These are phyloP conservation scores for Saccharomyces eubayanus DNA, from an alignment of 805 yeast species.

Conservation along the genomic window DNA sequence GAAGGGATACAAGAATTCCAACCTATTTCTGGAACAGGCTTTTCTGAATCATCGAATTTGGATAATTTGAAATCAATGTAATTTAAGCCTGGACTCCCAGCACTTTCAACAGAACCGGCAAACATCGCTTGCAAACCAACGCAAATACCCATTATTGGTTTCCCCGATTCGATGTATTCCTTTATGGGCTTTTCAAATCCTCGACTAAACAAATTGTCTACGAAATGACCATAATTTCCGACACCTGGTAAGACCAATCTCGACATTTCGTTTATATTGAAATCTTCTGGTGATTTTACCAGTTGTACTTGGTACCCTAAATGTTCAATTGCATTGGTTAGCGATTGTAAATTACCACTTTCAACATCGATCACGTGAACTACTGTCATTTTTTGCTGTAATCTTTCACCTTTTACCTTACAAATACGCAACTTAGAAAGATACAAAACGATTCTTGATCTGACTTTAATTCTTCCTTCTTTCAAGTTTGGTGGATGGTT, in stretches of 20 bases:
- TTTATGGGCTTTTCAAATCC: slow-evolving; percentile 59
- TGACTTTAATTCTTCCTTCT: background rate
- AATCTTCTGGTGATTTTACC: slow-evolving; percentile 52
- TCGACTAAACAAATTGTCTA: slow-evolving; percentile 53
- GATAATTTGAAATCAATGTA: slow-evolving; percentile 44
- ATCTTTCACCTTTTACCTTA: background rate
- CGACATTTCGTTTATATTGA: slow-evolving; percentile 38
- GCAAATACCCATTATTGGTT: slow-evolving; percentile 92
- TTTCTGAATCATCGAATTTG: slow-evolving; percentile 53
- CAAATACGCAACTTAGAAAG: background rate
- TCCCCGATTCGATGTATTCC: slow-evolving; percentile 64
- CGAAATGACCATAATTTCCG: slow-evolving; percentile 94
- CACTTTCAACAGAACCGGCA: slow-evolving; percentile 64
- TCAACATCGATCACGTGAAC: slow-evolving; percentile 80
- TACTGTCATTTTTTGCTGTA: slow-evolving; percentile 8
- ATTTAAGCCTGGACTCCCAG: slow-evolving; percentile 53
- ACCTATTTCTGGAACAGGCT: slow-evolving; percentile 94
- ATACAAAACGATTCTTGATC: background rate
- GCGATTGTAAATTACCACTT: slow-evolving; percentile 87
- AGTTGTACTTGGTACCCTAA: slow-evolving; percentile 64
- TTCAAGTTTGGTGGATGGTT: background rate
- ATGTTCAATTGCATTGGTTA: slow-evolving; percentile 74
- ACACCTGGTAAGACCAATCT: slow-evolving; percentile 87
- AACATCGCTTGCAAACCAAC: slow-evolving; percentile 91
- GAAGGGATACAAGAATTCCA: slow-evolving; percentile 57